Evolutionary conservation across 257 asterid genomes (phyloP), one percentile per base, ranked within the genome.

Genomic region (Salvia splendens): DNA sequence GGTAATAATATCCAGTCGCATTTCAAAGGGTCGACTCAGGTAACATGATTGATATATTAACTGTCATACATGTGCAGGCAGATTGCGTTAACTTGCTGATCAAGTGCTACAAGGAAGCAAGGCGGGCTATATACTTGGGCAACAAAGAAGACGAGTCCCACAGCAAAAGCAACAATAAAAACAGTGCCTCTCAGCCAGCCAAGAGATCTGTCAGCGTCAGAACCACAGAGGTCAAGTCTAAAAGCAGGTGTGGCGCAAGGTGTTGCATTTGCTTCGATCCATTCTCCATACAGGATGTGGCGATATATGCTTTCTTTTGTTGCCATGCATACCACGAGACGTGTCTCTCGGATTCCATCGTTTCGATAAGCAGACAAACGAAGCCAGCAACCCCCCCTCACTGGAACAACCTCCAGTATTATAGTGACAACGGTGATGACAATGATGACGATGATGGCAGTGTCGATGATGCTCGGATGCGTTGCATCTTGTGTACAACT

Each of bases 211-310:
- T 68, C 12, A 80, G 89, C 81, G 66, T 72, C 70, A 94, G 64
- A 84, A 69, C 75, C 67, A 69, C 80, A 77, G 90, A 82, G 74
- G 86, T 87, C 14, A 95, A 95, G 80, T 87, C 98, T 4, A 95
- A 86, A 79, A 79, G 83, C 63, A 82, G 92, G 74, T 92, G 92
- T 3, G 90, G 95, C 36, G 78, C 92, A 55, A 85, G 97, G 69
- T 95, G 99, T 57, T 95, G 99, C 89, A 83, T 95, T 81, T 95
- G 99, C 59, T 95, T 95, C 15, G 98, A 91, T 65, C 96, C 96
- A 3, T 89, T 91, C 65, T 72, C 96, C 54, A 82, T 95, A 42
- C 98, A 84, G 28, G 83, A 82, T 15, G 89, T 76, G 52, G 76
- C 93, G 0, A 65, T 95, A 38, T 79, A 85, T 9, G 85, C 81